phyloP scores from a whole-genome alignment of 2,329 filamentous ascomycete genomes.

The Aspergillus sp. region DNA sequence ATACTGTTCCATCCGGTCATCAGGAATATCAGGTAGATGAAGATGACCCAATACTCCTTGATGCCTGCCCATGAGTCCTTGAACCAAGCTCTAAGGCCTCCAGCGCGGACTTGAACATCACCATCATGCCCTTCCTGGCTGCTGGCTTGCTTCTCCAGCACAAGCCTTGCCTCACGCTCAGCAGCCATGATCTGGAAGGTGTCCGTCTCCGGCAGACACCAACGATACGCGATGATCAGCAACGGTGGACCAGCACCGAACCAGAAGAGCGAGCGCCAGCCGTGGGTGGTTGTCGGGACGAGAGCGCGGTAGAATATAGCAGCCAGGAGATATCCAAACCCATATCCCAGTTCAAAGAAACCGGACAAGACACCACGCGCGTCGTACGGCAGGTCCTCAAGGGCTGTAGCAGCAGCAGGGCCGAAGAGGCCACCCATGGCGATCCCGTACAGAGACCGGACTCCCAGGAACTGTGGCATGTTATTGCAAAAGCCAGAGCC shows the following conservation, averaged over 20 bases:
- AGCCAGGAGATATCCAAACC: constrained; percentile 75
- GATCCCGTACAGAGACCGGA: constrained; percentile 69
- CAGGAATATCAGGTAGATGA: neutral
- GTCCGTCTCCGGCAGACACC: neutral
- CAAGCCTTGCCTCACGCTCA: neutral
- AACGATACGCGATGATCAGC: neutral
- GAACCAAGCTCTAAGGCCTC: neutral
- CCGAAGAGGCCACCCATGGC: constrained; percentile 82
- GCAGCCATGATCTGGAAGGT: neutral
- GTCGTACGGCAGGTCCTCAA: constrained; percentile 67
- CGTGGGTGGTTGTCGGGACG: neutral
- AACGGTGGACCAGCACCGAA: constrained; percentile 49
- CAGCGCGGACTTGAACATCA: neutral
- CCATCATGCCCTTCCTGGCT: neutral
- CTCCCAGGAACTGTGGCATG: constrained; percentile 71
- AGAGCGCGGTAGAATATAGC: constrained; percentile 58
- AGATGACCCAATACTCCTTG: neutral
- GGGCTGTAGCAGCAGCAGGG: constrained; percentile 73
- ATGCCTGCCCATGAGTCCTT: neutral
- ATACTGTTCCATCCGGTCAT: neutral
- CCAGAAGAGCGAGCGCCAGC: constrained; percentile 77
- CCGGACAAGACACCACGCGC: constrained; percentile 78
- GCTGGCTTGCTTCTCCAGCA: neutral
- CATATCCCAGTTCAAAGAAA: constrained; percentile 79
- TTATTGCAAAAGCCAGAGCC: constrained; percentile 76